Evolutionary conservation across 495 filamentous ascomycete genomes (phyloP).

Genomic region (Neurospora tetraspora): DNA sequence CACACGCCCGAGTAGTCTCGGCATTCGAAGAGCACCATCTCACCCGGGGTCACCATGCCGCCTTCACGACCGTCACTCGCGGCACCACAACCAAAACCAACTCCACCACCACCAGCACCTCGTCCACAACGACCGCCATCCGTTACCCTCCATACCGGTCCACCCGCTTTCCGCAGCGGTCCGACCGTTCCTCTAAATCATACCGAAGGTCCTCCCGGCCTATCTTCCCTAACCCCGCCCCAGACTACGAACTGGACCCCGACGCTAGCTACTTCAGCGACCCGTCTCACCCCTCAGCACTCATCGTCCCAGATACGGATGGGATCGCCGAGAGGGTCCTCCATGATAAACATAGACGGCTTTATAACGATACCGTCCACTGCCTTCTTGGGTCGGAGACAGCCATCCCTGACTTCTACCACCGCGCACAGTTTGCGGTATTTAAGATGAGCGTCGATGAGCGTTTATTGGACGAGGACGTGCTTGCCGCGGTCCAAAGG

Average conservation of each 20-base stretch:
- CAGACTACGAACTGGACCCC: not conserved
- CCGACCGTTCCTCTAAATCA: not conserved
- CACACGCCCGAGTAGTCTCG: not conserved
- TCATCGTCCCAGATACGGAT: not conserved
- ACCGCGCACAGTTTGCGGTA: not conserved
- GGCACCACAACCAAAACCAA: too few species aligned
- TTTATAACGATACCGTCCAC: not conserved
- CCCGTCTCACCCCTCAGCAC: not conserved
- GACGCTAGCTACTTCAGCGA: not conserved
- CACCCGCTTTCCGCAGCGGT: not conserved
- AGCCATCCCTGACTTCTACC: not conserved
- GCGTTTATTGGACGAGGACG: not conserved
- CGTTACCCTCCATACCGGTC: not conserved
- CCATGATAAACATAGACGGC: not conserved
- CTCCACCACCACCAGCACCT: not conserved
- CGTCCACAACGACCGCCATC: not conserved
- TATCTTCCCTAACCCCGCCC: not conserved
- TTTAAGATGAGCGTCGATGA: not conserved
- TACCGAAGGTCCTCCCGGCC: not conserved
- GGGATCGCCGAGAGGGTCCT: not conserved
- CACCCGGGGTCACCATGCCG: not conserved
- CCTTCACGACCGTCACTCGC: not conserved
- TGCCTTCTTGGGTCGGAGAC: not conserved
- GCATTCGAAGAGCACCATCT: not conserved
- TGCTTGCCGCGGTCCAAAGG: not conserved